phyloP scores from a whole-genome alignment of 176 grass and related monocot genomes.

The Aegilops umbellulata region DNA sequence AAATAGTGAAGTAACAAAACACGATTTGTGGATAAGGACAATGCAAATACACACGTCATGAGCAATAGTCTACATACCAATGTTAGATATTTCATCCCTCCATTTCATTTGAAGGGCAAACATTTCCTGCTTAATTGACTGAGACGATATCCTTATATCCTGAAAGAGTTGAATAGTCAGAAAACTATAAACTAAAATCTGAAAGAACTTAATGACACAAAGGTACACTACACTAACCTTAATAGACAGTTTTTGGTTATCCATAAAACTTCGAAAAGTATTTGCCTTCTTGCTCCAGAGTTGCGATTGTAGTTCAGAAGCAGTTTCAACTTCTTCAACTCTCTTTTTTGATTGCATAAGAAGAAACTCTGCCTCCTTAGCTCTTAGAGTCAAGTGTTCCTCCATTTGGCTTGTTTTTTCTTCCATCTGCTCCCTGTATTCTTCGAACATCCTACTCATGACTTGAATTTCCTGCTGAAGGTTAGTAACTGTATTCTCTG shows the following conservation, averaged over 20 bases:
- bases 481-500: conserved; percentile 53
- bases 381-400: conserved; percentile 52
- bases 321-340: conserved; percentile 67
- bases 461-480: conserved; percentile 77
- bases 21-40: conserved; percentile 4
- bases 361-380: conserved; percentile 72
- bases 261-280: conserved; percentile 62
- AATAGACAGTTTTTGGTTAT: conserved; percentile 56
- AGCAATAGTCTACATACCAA: conserved; percentile 47
- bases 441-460: conserved; percentile 64
- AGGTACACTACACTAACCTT: conserved; percentile 38
- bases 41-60: background rate
- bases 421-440: conserved; percentile 51
- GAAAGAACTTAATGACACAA: conserved; percentile 22
- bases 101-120: conserved; percentile 70
- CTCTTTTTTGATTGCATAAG: conserved; percentile 68
- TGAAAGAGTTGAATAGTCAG: conserved; percentile 36
- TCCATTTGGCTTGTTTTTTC: conserved; percentile 60
- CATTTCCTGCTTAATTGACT: conserved; percentile 81
- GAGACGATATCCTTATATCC: conserved; percentile 79
- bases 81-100: conserved; percentile 78
- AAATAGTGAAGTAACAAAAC: background rate
- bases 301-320: conserved; percentile 64
- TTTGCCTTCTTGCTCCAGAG: conserved; percentile 82
- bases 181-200: conserved; percentile 17